These are phyloP conservation scores for Borovskyia barvae DNA, from an alignment of 208 protist species.

Conservation along the genomic window DNA sequence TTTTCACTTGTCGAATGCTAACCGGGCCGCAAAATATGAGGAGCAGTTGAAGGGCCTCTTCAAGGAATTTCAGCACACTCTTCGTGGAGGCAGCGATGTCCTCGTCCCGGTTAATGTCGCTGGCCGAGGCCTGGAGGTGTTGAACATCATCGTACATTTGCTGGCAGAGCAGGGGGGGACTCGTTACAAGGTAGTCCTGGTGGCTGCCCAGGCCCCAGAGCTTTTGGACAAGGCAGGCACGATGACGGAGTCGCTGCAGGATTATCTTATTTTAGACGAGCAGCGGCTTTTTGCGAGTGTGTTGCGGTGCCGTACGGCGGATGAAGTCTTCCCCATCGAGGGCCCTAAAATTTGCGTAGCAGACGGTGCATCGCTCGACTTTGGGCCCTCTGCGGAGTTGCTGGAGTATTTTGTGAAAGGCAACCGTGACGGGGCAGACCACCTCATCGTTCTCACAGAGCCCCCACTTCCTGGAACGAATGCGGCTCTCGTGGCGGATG, in stretches of 20 bases:
- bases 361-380: constrained; percentile 75
- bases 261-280: constrained; percentile 76
- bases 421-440: constrained; percentile 35
- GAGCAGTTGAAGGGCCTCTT: constrained; percentile 76
- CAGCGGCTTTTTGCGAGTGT: constrained; percentile 70
- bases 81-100: constrained; percentile 83
- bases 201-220: constrained; percentile 70
- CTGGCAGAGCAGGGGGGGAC: constrained; percentile 74
- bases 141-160: constrained; percentile 66
- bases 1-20: constrained; percentile 15
- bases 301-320: constrained; percentile 68
- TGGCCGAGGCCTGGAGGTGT: constrained; percentile 74
- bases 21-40: constrained; percentile 39
- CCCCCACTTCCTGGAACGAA: constrained; percentile 51
- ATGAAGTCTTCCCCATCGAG: constrained; percentile 53
- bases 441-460: constrained; percentile 69
- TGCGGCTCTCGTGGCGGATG: constrained; percentile 35
- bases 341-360: constrained; percentile 78
- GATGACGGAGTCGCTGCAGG: constrained; percentile 79
- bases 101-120: constrained; percentile 78
- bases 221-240: constrained; percentile 77
- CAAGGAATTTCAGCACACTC: constrained; percentile 71
- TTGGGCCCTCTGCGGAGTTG: constrained; percentile 70
- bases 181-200: constrained; percentile 80
- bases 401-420: constrained; percentile 43